Percentiles rank a stretch among this genome's conserved stretches.
phyloP scores from a whole-genome alignment of 2,329 filamentous ascomycete species.

The Ambrosiella beaveri region DNA sequence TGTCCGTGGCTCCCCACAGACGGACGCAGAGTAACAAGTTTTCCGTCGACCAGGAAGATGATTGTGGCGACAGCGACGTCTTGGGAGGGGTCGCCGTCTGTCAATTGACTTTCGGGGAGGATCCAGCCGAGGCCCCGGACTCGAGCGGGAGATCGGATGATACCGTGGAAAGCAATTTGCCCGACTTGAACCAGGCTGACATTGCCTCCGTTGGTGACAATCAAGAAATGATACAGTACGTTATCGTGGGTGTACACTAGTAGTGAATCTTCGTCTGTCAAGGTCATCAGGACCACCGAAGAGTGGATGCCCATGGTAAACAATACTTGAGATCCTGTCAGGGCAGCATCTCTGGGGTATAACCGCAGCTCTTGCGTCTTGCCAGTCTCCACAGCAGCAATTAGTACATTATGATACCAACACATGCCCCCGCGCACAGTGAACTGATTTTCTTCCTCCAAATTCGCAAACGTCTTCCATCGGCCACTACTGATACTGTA shows the following conservation, averaged over 20 bases:
- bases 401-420: conserved; percentile 91
- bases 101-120: conserved; percentile 72
- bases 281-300: conserved; percentile 76
- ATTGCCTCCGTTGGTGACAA: conserved; percentile 50
- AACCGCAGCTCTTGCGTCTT: conserved; percentile 74
- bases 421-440: conserved; percentile 92
- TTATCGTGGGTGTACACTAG: conserved; percentile 97
- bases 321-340: conserved; percentile 57
- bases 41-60: conserved; percentile 91
- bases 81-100: conserved; percentile 83
- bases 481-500: conserved; percentile 88
- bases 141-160: conserved; percentile 80
- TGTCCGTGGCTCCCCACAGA: conserved; percentile 66
- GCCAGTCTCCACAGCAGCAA: conserved; percentile 79
- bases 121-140: conserved; percentile 94
- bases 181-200: conserved; percentile 82
- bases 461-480: conserved; percentile 86
- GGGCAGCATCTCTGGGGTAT: conserved; percentile 68
- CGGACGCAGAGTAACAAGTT: conserved; percentile 80
- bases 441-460: conserved; percentile 72
- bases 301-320: conserved; percentile 64
- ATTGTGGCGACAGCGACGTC: conserved; percentile 90
- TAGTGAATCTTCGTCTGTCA: conserved; percentile 82
- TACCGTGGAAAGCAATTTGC: conserved; percentile 92
- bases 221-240: conserved; percentile 84